Evolutionary conservation across 495 filamentous ascomycete genomes (phyloP), one percentile per base, ranked within the genome.

Genomic region (Podospora australis): DNA sequence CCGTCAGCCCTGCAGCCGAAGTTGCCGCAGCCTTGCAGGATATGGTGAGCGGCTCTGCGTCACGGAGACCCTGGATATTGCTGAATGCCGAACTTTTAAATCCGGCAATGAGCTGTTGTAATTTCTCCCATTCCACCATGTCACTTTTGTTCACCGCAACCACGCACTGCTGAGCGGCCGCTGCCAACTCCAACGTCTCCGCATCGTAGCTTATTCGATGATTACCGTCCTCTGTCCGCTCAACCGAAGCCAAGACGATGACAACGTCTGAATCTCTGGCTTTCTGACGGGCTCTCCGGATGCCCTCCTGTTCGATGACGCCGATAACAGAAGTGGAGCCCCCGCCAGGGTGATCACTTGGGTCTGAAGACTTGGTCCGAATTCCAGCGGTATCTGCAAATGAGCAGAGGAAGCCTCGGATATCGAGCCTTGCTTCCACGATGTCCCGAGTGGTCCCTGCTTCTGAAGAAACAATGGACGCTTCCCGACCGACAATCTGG

Each of bases 311-410:
- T 56, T 98, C 92, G 6, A 98, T 72, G 13, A 75, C 78, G 1
- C 92, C 87, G 55, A 92, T 78, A 38, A 50, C 54, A 5, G 56
- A n/a, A 24, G 29, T 10, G 6, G 41, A 5, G 3, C 14, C 38
- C 5, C 14, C 30, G 19, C 25, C 39, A 3, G 4, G 29, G 35
- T 51, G 21, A 30, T 28, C 11, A 9, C 22, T 29, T 4, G 44
- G 48, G 22, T 57, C 34, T 7, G 57, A 67, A 14, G 36, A 25
- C 24, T 44, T 38, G 36, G 67, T 66, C 39, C 79, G 77, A 64
- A 98, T 79, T 1, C 92, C 92, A 17, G 92, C 92, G 53, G 91
- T 96, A 64, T 98, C 92, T 16, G 88, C 91, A 41, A 97, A 77
- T 14, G 85, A 83, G 57, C 89, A 92, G 50, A 87, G 81, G 68